A percentile compares a stretch with the other conserved stretches of the same genome.
Conservation (phyloP, 306 rosid species). For the Alnus glutinosa region DNA sequence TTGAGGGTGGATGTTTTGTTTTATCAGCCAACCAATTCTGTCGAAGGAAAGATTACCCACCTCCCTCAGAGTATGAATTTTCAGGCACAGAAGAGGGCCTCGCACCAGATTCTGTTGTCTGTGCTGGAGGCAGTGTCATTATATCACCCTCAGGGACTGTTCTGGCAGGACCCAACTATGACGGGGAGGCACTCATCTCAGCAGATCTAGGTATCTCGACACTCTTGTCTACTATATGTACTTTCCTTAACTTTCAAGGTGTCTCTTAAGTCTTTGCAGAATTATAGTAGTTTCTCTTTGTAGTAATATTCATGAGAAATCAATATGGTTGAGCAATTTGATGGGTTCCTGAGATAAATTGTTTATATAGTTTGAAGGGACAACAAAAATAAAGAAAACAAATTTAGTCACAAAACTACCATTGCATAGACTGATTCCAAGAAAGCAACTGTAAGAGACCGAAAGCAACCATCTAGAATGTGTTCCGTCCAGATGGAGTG, state of each 20-base stretch:
- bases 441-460: neutral
- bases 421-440: neutral
- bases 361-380: neutral
- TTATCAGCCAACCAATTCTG: conserved; percentile 90
- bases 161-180: conserved; percentile 90
- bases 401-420: neutral
- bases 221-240: conserved; percentile 1
- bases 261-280: neutral
- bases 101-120: conserved; percentile 82
- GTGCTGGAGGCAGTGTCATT: conserved; percentile 92
- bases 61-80: conserved; percentile 80
- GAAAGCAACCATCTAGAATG: neutral
- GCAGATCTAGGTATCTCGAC: conserved; percentile 78
- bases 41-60: conserved; percentile 84
- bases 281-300: neutral
- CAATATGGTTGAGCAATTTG: neutral
- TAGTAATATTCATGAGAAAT: neutral
- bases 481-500: neutral
- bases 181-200: conserved; percentile 85
- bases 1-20: conserved; percentile 96
- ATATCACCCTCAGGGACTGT: conserved; percentile 84
- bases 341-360: neutral
- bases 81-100: conserved; percentile 67
- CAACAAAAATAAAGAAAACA: neutral
- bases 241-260: conserved; percentile 14